phyloP scores from a whole-genome alignment of 1,284 basidiomycete species.

The Ustilago trichophora region DNA sequence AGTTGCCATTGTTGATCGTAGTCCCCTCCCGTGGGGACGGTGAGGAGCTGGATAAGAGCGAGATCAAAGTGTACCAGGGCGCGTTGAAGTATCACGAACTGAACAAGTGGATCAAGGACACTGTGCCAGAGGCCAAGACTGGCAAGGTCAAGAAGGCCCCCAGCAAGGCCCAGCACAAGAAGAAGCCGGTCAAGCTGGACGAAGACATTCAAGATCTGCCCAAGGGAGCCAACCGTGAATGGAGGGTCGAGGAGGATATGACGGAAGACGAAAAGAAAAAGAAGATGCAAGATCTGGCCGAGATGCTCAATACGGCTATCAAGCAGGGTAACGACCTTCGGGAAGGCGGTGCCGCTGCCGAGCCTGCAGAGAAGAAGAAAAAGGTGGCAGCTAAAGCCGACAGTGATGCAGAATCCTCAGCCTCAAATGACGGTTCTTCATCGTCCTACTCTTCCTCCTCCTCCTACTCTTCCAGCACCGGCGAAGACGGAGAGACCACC shows the following conservation, averaged over 20 bases:
- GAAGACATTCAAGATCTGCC: slow-evolving; percentile 27
- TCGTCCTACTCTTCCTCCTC: slow-evolving; percentile 34
- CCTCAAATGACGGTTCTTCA: neutral
- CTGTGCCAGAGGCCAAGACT: slow-evolving; percentile 40
- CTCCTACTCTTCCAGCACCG: slow-evolving; percentile 30
- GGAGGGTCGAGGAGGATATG: slow-evolving; percentile 45
- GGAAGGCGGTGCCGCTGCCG: slow-evolving; percentile 4
- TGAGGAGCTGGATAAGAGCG: slow-evolving; percentile 29
- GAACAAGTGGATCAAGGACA: slow-evolving; percentile 57
- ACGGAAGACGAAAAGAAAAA: slow-evolving; percentile 28
- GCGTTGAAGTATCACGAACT: slow-evolving; percentile 57
- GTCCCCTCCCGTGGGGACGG: slow-evolving; percentile 31
- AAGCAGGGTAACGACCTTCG: slow-evolving; percentile 24
- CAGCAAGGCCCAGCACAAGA: slow-evolving; percentile 24
- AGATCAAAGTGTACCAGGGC: slow-evolving; percentile 54
- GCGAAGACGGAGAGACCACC: slow-evolving; percentile 22
- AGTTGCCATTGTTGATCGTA: slow-evolving; percentile 56
- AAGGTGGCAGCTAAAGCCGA: neutral
- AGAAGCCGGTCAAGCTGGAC: slow-evolving; percentile 31
- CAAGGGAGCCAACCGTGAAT: slow-evolving; percentile 27
- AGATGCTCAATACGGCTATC: slow-evolving; percentile 44
- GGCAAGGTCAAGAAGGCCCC: slow-evolving; percentile 34
- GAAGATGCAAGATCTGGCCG: slow-evolving; percentile 44
- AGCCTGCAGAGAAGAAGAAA: slow-evolving; percentile 3
- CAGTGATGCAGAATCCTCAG: slow-evolving; percentile 12